Evolutionary conservation across 495 filamentous ascomycete species (phyloP).

Genomic region (Cenococcum geophilum): DNA sequence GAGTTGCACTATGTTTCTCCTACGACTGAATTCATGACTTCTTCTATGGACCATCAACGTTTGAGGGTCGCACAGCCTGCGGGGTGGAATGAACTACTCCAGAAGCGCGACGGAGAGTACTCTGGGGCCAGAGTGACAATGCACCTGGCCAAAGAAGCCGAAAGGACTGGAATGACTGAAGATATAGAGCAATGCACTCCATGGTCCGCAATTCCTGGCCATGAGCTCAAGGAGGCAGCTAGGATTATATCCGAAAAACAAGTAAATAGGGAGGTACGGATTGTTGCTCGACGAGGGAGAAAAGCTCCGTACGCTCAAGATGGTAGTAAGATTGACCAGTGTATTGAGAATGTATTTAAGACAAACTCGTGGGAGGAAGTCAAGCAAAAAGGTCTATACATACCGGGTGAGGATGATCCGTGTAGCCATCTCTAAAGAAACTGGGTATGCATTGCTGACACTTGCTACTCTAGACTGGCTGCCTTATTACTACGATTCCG

Average conservation of each 20-base stretch:
- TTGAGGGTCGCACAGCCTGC: conserved; percentile 18
- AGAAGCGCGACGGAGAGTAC: conserved; percentile 20
- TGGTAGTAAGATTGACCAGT: not conserved
- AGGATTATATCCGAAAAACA: conserved; percentile 16
- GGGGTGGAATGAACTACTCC: conserved; percentile 19
- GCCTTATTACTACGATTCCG: conserved; percentile 25
- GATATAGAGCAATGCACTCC: not conserved
- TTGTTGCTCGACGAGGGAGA: conserved; percentile 20
- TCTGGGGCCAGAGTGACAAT: conserved; percentile 23
- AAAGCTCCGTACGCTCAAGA: not conserved
- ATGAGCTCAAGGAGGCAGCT: conserved; percentile 14
- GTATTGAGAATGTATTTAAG: conserved; percentile 15
- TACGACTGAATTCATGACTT: conserved; percentile 24
- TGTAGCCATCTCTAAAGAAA: not conserved
- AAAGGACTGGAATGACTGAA: not conserved
- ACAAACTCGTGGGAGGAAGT: conserved; percentile 24
- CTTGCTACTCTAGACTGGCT: conserved; percentile 15
- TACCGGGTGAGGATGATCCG: not conserved
- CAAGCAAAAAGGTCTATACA: conserved; percentile 7
- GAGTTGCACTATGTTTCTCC: conserved; percentile 16
- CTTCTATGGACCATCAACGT: conserved; percentile 11
- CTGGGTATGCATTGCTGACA: not conserved
- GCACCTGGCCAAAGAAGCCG: conserved; percentile 7
- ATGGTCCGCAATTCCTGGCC: conserved; percentile 23
- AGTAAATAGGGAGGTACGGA: conserved; percentile 17